Evolutionary conservation across 2,329 filamentous ascomycete species (phyloP), one percentile per base, ranked within the genome.

Genomic region (Hansfordia pulvinata): DNA sequence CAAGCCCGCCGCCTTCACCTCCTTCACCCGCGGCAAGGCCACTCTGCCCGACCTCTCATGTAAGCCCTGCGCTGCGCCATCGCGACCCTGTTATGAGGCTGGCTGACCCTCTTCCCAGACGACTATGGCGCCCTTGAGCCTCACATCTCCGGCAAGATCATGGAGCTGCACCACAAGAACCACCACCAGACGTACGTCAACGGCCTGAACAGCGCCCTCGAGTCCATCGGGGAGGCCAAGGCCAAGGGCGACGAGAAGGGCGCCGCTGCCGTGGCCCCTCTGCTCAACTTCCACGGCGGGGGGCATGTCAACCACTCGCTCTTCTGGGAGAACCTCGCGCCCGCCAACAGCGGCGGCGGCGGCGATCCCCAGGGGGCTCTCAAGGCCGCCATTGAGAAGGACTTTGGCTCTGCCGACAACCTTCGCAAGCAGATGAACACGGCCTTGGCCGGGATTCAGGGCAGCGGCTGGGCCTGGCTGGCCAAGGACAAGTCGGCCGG

Each of bases 111-210:
- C 10, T 4, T 19, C 10, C 15, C 39, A 93, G 88, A 96, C 53
- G 90, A 94, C 67, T 98, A 94, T 56, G 83, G 79, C 50, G 90
- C 86, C 27, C 84, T 98, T 44, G 90, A 98, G 62, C 72, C 72
- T 26, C 49, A 64, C 36, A 62, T 86, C 58, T 80, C 74, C 26
- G 77, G 76, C 54, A 73, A 82, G 56, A 86, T 86, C 60, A 85
- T 86, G 80, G 77, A 84, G 56, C 65, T 84, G 20, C 80, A 86
- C 63, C 76, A 86, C 67, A 75, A 69, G 54, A 80, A 77, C 50
- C 80, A 86, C 64, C 80, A 86, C 63, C 69, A 82, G 54, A 81
- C 79, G 44, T 86, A 86, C 53, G 79, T 86, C 39, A 84, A 68
- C 52, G 73, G 69, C 45, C 75, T 76, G 59, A 86, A 86, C 59